Evolutionary conservation across 2,329 filamentous ascomycete genomes (phyloP).

Genomic region (Claviceps sp.): DNA sequence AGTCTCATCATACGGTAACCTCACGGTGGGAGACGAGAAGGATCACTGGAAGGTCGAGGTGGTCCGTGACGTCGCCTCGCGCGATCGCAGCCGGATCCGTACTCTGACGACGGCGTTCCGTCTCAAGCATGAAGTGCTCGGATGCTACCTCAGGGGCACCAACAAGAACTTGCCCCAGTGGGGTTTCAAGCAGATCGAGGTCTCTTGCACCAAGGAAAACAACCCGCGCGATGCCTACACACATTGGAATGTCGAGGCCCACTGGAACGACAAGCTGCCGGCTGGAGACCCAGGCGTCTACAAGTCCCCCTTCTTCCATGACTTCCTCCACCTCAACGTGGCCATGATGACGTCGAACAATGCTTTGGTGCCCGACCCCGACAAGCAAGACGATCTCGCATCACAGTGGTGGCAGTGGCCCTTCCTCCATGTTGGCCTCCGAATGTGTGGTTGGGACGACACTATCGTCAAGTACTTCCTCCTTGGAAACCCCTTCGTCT

Average conservation of each 20-base stretch:
- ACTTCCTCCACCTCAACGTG: slow-evolving; percentile 95
- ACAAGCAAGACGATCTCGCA: slow-evolving; percentile 96
- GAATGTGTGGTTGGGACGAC: slow-evolving; percentile 98
- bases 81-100: slow-evolving; percentile 70
- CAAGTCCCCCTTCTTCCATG: slow-evolving; percentile 92
- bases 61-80: slow-evolving; percentile 74
- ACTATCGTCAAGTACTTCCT: slow-evolving; percentile 95
- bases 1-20: slow-evolving; percentile 91
- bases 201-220: slow-evolving; percentile 86
- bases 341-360: slow-evolving; percentile 99
- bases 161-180: slow-evolving; percentile 96
- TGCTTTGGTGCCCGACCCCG: slow-evolving; percentile 88
- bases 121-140: slow-evolving; percentile 65
- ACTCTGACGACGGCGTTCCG: slow-evolving; percentile 92
- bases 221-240: slow-evolving; percentile 88
- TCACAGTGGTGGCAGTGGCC: slow-evolving; percentile 99
- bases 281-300: slow-evolving; percentile 81
- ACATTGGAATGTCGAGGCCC: slow-evolving; percentile 97
- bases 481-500: slow-evolving; percentile 88
- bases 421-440: slow-evolving; percentile 81
- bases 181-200: slow-evolving; percentile 99
- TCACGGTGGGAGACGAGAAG: slow-evolving; percentile 90
- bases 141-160: slow-evolving; percentile 88
- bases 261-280: slow-evolving; percentile 85
- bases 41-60: slow-evolving; percentile 96